A percentile compares a stretch with the other conserved stretches of the same genome.
These are phyloP conservation scores for Trypethelium eluteriae DNA, from an alignment of 495 filamentous ascomycete genomes.

Conservation along the genomic window DNA sequence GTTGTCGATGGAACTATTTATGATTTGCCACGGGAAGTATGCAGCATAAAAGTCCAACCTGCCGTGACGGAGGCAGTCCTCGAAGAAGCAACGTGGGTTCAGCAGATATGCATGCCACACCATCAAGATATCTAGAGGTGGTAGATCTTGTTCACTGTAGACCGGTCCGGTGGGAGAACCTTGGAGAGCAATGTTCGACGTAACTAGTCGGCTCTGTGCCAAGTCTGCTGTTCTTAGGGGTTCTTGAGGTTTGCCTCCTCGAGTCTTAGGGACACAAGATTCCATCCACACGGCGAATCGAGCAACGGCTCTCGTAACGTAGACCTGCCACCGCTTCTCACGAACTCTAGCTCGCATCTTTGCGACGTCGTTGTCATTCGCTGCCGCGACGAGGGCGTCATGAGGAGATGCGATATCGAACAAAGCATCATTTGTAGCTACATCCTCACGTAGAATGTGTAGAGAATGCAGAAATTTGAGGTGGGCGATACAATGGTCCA, in stretches of 20 bases:
- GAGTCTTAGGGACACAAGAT: slow-evolving; percentile 18
- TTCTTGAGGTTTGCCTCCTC: not conserved
- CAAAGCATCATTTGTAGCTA: slow-evolving; percentile 56
- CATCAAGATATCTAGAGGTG: slow-evolving; percentile 65
- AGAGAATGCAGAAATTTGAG: slow-evolving; percentile 69
- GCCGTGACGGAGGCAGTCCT: slow-evolving; percentile 63
- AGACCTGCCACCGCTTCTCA: slow-evolving; percentile 77
- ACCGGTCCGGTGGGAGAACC: slow-evolving; percentile 4
- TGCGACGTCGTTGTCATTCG: slow-evolving; percentile 23
- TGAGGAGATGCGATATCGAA: slow-evolving; percentile 53
- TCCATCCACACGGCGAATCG: slow-evolving; percentile 70
- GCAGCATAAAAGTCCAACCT: slow-evolving; percentile 53
- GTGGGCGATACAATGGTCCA: slow-evolving; percentile 59
- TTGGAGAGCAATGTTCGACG: slow-evolving; percentile 14
- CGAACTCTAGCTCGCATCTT: slow-evolving; percentile 46
- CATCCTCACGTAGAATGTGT: slow-evolving; percentile 56
- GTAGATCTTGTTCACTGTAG: slow-evolving; percentile 12
- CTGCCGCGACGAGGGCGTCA: slow-evolving; percentile 6
- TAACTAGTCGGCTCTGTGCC: slow-evolving; percentile 26
- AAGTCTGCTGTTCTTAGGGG: slow-evolving; percentile 14
- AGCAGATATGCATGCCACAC: slow-evolving; percentile 86
- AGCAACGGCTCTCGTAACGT: slow-evolving; percentile 62
- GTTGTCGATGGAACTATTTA: slow-evolving; percentile 53
- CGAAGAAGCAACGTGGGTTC: slow-evolving; percentile 68
- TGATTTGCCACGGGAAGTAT: slow-evolving; percentile 62